Percentiles rank a stretch among this genome's conserved stretches.
These are phyloP conservation scores for Exutisphaerella laricina DNA, from an alignment of 2,329 filamentous ascomycete genomes.

Conservation along the genomic window DNA sequence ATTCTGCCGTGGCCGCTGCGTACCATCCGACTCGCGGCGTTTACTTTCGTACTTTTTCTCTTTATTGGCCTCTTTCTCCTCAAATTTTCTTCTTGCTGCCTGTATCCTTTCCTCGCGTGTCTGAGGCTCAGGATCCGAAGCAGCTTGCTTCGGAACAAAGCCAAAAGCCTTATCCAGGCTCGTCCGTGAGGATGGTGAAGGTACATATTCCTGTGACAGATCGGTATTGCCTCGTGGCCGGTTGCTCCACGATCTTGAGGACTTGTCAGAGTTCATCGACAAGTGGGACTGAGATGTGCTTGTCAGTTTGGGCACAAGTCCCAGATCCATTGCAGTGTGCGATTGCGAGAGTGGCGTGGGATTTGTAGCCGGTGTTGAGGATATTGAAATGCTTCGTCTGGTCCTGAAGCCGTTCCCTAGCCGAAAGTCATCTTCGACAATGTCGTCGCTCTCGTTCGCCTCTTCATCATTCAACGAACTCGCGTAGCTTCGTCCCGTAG, in stretches of 20 bases:
- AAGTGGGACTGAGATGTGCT: slow-evolving; percentile 51
- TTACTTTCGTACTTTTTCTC: slow-evolving; percentile 48
- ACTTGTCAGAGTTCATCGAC: slow-evolving; percentile 36
- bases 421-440: slow-evolving; percentile 43
- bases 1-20: slow-evolving; percentile 38
- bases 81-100: slow-evolving; percentile 52
- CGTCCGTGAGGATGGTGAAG: slow-evolving; percentile 49
- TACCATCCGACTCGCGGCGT: slow-evolving; percentile 42
- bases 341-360: slow-evolving; percentile 31
- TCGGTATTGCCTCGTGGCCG: slow-evolving; percentile 48
- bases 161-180: slow-evolving; percentile 54
- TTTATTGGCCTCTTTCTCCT: slow-evolving; percentile 55
- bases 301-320: slow-evolving; percentile 43
- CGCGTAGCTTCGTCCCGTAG: slow-evolving; percentile 46
- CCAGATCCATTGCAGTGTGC: slow-evolving; percentile 33
- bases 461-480: slow-evolving; percentile 44
- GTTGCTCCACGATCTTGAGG: slow-evolving; percentile 25
- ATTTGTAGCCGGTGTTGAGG: slow-evolving; percentile 28
- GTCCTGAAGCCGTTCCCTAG: slow-evolving; percentile 34
- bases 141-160: slow-evolving; percentile 34
- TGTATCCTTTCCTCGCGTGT: slow-evolving; percentile 53
- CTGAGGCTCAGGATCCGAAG: slow-evolving; percentile 46
- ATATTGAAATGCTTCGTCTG: slow-evolving; percentile 42
- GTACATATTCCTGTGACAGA: slow-evolving; percentile 39
- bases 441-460: slow-evolving; percentile 36